Conservation (phyloP, 257 asterid species). For the Ajuga chamaepitys region DNA sequence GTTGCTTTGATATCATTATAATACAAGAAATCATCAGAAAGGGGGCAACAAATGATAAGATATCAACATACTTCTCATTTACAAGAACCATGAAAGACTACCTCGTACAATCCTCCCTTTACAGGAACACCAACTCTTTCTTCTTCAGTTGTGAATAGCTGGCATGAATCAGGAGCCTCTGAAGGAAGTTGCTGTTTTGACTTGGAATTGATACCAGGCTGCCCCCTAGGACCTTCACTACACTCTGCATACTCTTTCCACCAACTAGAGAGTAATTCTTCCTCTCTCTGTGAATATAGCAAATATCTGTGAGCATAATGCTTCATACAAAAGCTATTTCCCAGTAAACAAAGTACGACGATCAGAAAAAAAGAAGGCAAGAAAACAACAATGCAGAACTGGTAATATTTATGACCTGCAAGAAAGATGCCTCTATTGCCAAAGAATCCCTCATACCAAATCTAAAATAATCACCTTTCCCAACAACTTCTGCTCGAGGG, state of each 20-base stretch:
- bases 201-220: conserved; percentile 26
- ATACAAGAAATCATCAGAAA: not conserved
- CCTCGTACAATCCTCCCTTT: conserved; percentile 97
- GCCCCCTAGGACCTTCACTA: conserved; percentile 82
- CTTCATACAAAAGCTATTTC: not conserved
- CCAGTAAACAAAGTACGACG: not conserved
- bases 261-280: conserved; percentile 84
- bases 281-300: conserved; percentile 62
- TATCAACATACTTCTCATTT: not conserved
- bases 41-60: not conserved
- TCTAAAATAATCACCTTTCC: conserved; percentile 87
- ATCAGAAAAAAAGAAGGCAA: not conserved
- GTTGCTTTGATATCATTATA: not conserved
- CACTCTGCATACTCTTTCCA: conserved; percentile 98
- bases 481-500: conserved; percentile 74
- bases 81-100: conserved; percentile 16
- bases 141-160: conserved; percentile 47
- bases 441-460: conserved; percentile 98
- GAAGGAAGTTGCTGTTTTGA: conserved; percentile 27
- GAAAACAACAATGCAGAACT: not conserved
- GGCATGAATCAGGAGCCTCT: conserved; percentile 28
- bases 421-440: conserved; percentile 90
- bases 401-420: conserved; percentile 56
- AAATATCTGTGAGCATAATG: conserved; percentile 16
- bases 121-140: conserved; percentile 99